These are phyloP conservation scores for Ascochyta lentis DNA, from an alignment of 2,329 filamentous ascomycete genomes.

Conservation along the genomic window DNA sequence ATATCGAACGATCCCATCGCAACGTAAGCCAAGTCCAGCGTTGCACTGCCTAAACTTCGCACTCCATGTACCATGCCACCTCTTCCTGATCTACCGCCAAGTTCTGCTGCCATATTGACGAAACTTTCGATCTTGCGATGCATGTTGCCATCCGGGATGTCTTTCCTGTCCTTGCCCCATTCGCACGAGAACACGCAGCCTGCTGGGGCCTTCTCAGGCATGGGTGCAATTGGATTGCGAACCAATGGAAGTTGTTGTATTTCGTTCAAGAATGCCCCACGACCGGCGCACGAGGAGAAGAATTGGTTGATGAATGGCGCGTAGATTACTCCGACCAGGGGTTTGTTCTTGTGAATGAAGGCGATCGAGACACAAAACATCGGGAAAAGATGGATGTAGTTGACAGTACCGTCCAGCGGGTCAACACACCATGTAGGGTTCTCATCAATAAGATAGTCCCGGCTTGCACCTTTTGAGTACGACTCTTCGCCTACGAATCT, in stretches of 20 bases:
- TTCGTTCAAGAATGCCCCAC: constrained; percentile 74
- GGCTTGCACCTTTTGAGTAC: constrained; percentile 71
- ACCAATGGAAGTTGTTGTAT: constrained; percentile 68
- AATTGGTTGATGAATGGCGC: constrained; percentile 73
- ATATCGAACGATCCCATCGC: constrained; percentile 80
- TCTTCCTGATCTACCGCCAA: constrained; percentile 66
- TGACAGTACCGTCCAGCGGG: constrained; percentile 79
- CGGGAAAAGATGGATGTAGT: constrained; percentile 80
- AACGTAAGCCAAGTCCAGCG: constrained; percentile 75
- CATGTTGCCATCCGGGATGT: constrained; percentile 71
- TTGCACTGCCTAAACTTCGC: constrained; percentile 73
- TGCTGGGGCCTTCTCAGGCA: constrained; percentile 69
- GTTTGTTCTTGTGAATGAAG: constrained; percentile 65
- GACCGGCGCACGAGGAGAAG: constrained; percentile 71
- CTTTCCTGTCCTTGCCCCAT: constrained; percentile 79
- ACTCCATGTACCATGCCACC: constrained; percentile 83
- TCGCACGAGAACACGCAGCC: constrained; percentile 77
- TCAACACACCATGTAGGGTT: constrained; percentile 78
- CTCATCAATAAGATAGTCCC: constrained; percentile 70
- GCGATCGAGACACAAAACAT: constrained; percentile 84
- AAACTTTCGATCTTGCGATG: constrained; percentile 76
- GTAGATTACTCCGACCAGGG: constrained; percentile 74
- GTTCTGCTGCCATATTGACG: constrained; percentile 74
- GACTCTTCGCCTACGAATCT: constrained; percentile 81
- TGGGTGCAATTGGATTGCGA: constrained; percentile 65